phyloP scores from a whole-genome alignment of 768 basidiomycete genomes.

The Postia placenta region DNA sequence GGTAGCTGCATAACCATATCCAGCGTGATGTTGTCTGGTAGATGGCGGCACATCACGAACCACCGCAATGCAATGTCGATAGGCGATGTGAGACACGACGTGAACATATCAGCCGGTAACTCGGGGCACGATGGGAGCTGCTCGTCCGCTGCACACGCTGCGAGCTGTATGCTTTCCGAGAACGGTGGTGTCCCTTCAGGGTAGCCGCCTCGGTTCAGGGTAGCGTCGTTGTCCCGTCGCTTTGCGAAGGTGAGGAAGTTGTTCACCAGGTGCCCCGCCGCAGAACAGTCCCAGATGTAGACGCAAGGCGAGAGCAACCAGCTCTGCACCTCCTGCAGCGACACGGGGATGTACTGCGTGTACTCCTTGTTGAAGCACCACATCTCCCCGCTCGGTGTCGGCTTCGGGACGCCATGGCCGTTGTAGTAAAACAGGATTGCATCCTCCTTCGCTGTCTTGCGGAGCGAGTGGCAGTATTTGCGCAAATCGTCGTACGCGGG shows the following conservation, averaged over 20 bases:
- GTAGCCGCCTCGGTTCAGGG: slow-evolving; percentile 48
- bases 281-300: slow-evolving; percentile 98
- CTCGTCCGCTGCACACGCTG: slow-evolving; percentile 89
- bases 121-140: slow-evolving; percentile 93
- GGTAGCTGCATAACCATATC: slow-evolving; percentile 95
- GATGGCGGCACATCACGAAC: slow-evolving; percentile 86
- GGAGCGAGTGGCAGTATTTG: slow-evolving; percentile 74
- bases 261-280: slow-evolving; percentile 87
- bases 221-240: slow-evolving; percentile 63
- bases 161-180: slow-evolving; percentile 88
- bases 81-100: slow-evolving; percentile 94
- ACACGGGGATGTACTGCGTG: slow-evolving; percentile 97
- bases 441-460: slow-evolving; percentile 89
- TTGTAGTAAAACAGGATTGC: slow-evolving; percentile 97
- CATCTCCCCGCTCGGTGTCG: slow-evolving; percentile 90
- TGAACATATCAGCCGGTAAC: slow-evolving; percentile 95
- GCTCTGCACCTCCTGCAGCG: slow-evolving; percentile 85
- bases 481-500: slow-evolving; percentile 92
- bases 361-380: slow-evolving; percentile 99
- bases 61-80: slow-evolving; percentile 96
- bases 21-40: slow-evolving; percentile 71
- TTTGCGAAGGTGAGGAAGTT: slow-evolving; percentile 85
- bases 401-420: slow-evolving; percentile 96
- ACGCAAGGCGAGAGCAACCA: slow-evolving; percentile 95
- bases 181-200: slow-evolving; percentile 63